phyloP scores from a whole-genome alignment of 2,329 filamentous ascomycete species.

The Aspergillus pseudoterreus region DNA sequence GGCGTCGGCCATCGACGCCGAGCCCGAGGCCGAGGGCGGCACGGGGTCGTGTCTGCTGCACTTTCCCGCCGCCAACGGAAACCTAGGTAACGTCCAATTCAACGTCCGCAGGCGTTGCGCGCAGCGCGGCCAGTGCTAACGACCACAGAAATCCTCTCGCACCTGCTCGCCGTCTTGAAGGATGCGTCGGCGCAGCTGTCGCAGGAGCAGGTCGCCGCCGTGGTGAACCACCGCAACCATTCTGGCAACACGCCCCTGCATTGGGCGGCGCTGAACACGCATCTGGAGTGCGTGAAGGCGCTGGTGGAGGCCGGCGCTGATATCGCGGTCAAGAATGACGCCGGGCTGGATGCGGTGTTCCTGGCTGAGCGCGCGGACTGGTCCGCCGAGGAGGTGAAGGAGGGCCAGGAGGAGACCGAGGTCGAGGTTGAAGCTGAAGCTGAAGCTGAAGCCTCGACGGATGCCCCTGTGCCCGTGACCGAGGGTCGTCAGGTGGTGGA shows the following conservation, averaged over 20 bases:
- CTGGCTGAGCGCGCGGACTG: slow-evolving; percentile 69
- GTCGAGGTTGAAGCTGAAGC: slow-evolving; percentile 18
- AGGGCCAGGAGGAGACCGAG: slow-evolving; percentile 16
- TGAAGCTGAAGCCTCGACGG: slow-evolving; percentile 16
- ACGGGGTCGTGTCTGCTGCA: slow-evolving; percentile 60
- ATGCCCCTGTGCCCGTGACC: slow-evolving; percentile 22
- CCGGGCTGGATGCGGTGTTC: slow-evolving; percentile 76
- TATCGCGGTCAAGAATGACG: slow-evolving; percentile 73
- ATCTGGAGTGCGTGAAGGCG: slow-evolving; percentile 73
- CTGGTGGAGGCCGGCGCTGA: slow-evolving; percentile 75
- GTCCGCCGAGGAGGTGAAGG: slow-evolving; percentile 48
- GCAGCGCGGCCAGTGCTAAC: slow-evolving; percentile 1
- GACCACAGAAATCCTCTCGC: slow-evolving; percentile 45
- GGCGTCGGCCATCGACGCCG: slow-evolving; percentile 65
- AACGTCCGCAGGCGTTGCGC: too few relatives aligned
- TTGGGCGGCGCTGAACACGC: slow-evolving; percentile 89
- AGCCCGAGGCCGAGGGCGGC: slow-evolving; percentile 67
- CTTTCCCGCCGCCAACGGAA: slow-evolving; percentile 89
- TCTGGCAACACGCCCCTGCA: slow-evolving; percentile 89
- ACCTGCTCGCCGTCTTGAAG: slow-evolving; percentile 43
- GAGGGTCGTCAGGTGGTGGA: slow-evolving; percentile 40
- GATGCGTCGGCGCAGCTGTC: background rate
- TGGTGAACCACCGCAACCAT: slow-evolving; percentile 60
- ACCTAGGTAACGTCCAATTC: slow-evolving; percentile 54
- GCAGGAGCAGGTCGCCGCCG: slow-evolving; percentile 18